Conservation (phyloP, 192 early-diverging fungal genomes). For the Coemansia sp. region DNA sequence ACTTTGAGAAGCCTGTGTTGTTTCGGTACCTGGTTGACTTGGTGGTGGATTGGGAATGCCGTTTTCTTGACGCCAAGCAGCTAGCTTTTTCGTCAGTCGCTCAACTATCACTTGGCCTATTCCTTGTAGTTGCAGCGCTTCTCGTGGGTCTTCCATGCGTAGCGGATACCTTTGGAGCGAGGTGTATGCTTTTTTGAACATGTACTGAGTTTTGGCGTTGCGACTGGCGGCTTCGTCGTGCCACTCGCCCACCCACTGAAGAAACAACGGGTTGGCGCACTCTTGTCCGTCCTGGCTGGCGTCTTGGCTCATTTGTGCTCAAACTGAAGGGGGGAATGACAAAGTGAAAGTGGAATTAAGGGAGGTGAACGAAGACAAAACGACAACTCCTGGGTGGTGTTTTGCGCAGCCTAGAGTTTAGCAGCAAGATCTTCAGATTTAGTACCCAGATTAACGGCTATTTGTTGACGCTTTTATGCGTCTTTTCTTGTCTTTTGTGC, state of each 20-base stretch:
- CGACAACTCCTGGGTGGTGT: not conserved
- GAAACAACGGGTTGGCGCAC: slow-evolving; percentile 71
- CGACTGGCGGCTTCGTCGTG: slow-evolving; percentile 57
- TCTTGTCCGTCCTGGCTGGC: slow-evolving; percentile 16
- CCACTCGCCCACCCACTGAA: slow-evolving; percentile 74
- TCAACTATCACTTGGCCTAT: slow-evolving; percentile 62
- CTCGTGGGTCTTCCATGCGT: slow-evolving; percentile 60
- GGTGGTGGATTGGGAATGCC: slow-evolving; percentile 20
- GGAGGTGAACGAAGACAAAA: not conserved
- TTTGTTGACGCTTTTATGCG: slow-evolving; percentile 6
- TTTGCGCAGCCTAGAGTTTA: not conserved
- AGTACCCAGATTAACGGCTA: not conserved
- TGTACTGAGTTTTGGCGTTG: slow-evolving; percentile 59
- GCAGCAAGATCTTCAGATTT: not conserved
- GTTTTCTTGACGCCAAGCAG: slow-evolving; percentile 60
- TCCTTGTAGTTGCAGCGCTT: slow-evolving; percentile 64
- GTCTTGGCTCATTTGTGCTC: slow-evolving; percentile 15
- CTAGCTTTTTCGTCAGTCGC: slow-evolving; percentile 60
- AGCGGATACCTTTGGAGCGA: slow-evolving; percentile 67
- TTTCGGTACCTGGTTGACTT: not conserved
- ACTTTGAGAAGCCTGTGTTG: not conserved
- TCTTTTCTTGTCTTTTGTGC: slow-evolving; percentile 5
- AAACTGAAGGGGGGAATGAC: not conserved
- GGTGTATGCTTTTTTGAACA: slow-evolving; percentile 63
- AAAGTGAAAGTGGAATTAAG: not conserved